phyloP scores from a whole-genome alignment of 2,329 filamentous ascomycete species.

The Colletotrichum sp. region DNA sequence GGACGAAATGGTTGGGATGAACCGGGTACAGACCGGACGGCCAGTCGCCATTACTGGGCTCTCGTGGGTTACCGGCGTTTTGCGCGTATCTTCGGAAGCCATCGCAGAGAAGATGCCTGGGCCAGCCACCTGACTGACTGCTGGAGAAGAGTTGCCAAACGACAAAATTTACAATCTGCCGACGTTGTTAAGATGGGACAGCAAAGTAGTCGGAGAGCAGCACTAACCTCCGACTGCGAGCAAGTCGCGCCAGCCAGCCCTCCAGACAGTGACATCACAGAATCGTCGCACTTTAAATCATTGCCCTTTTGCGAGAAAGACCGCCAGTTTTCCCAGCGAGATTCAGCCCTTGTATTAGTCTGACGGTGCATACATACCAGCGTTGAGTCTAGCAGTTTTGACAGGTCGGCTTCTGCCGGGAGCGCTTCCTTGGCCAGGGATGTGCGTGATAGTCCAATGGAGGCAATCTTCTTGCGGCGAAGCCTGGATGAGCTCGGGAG shows the following conservation, averaged over 20 bases:
- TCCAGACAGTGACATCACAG: conserved; percentile 56
- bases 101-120: conserved; percentile 81
- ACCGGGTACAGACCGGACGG: conserved; percentile 71
- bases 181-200: conserved; percentile 16
- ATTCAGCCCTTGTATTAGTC: conserved; percentile 27
- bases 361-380: conserved; percentile 62
- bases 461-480: conserved; percentile 60
- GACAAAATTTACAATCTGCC: conserved; percentile 75
- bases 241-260: conserved; percentile 48
- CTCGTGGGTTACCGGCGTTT: conserved; percentile 24
- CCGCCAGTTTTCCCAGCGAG: conserved; percentile 60
- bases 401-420: conserved; percentile 49
- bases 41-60: conserved; percentile 28
- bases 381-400: conserved; percentile 69
- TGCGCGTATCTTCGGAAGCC: conserved; percentile 67
- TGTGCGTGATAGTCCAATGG: conserved; percentile 39
- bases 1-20: conserved; percentile 73
- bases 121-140: conserved; percentile 51
- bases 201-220: neutral
- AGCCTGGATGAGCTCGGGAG: conserved; percentile 72
- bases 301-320: conserved; percentile 68
- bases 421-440: conserved; percentile 21
- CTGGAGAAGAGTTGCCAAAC: conserved; percentile 79
- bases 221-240: conserved; percentile 67
- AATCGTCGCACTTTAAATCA: conserved; percentile 64